Evolutionary conservation across 2,329 filamentous ascomycete genomes (phyloP).

Genomic region (Cercospora zeina): DNA sequence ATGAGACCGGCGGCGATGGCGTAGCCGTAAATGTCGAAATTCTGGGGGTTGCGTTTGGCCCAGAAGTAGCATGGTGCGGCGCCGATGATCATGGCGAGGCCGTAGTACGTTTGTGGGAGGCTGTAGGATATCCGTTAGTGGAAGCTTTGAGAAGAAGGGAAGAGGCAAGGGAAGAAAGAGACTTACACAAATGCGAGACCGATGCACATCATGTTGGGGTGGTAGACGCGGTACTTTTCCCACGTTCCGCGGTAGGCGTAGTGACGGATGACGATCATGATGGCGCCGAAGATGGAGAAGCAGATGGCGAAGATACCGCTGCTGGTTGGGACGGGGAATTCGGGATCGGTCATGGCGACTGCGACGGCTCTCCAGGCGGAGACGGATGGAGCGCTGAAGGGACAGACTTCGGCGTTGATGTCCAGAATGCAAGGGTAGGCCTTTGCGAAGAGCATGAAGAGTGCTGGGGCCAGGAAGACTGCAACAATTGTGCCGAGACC

Average conservation of each 20-base stretch:
- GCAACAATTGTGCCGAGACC: slow-evolving; percentile 62
- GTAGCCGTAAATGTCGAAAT: slow-evolving; percentile 60
- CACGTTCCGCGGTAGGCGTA: slow-evolving; percentile 56
- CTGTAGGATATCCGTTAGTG: slow-evolving; percentile 6
- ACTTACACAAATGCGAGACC: slow-evolving; percentile 56
- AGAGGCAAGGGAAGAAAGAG: too few species aligned
- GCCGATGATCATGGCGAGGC: slow-evolving; percentile 58
- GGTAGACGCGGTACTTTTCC: slow-evolving; percentile 57
- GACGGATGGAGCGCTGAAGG: slow-evolving; percentile 64
- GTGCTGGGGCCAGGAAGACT: slow-evolving; percentile 65
- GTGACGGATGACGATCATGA: slow-evolving; percentile 57
- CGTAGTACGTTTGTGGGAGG: slow-evolving; percentile 36
- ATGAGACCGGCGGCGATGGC: slow-evolving; percentile 62
- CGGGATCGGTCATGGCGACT: slow-evolving; percentile 59
- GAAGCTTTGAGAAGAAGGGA: not conserved
- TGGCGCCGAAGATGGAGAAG: slow-evolving; percentile 54
- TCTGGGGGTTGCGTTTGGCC: slow-evolving; percentile 54
- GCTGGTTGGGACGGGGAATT: slow-evolving; percentile 56
- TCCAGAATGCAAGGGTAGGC: slow-evolving; percentile 69
- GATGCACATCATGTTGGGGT: slow-evolving; percentile 62
- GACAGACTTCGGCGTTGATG: slow-evolving; percentile 51
- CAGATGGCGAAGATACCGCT: slow-evolving; percentile 61
- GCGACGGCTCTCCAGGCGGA: slow-evolving; percentile 67
- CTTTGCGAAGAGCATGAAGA: slow-evolving; percentile 67
- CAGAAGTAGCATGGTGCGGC: slow-evolving; percentile 55